Percentiles rank a stretch among this genome's conserved stretches.
These are phyloP conservation scores for Tolypocladium endophyticum DNA, from an alignment of 2,329 filamentous ascomycete genomes.

Conservation along the genomic window DNA sequence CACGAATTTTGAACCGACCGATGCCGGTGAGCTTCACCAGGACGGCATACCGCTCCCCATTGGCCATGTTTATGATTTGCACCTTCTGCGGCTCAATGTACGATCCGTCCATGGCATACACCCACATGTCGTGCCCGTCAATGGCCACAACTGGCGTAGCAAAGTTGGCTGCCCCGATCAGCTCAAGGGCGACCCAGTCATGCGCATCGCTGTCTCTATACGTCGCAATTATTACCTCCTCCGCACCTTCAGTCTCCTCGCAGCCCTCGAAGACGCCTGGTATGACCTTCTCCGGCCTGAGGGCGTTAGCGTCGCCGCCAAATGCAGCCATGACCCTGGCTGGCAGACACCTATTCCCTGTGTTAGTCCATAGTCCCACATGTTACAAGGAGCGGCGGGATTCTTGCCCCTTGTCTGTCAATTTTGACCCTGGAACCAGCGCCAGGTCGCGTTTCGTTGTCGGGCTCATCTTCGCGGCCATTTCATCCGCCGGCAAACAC, in stretches of 20 bases:
- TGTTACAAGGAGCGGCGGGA: no score
- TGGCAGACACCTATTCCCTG: slow-evolving; percentile 21
- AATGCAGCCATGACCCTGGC: slow-evolving; percentile 28
- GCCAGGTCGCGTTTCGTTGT: slow-evolving; percentile 19
- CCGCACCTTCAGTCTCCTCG: slow-evolving; percentile 29
- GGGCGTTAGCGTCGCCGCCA: slow-evolving; percentile 13
- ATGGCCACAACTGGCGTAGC: slow-evolving; percentile 34
- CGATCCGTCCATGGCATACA: slow-evolving; percentile 43
- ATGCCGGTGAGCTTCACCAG: slow-evolving; percentile 22
- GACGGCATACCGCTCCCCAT: slow-evolving; percentile 42
- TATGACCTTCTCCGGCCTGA: slow-evolving; percentile 24
- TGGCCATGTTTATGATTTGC: slow-evolving; percentile 34
- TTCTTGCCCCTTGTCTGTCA: slow-evolving; percentile 31
- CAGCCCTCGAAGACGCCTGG: slow-evolving; percentile 34
- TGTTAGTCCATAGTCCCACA: no score
- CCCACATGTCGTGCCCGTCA: slow-evolving; percentile 41
- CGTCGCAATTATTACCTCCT: slow-evolving; percentile 28
- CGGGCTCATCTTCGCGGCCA: slow-evolving; percentile 24
- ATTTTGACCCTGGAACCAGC: slow-evolving; percentile 14
- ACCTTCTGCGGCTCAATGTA: slow-evolving; percentile 42
- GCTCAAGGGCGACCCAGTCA: slow-evolving; percentile 41
- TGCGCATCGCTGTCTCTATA: not conserved
- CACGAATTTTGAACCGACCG: slow-evolving; percentile 44
- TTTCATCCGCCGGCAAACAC: slow-evolving; percentile 35
- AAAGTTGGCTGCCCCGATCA: slow-evolving; percentile 41